Evolutionary conservation across 345 rosid genomes (phyloP), one percentile per base, ranked within the genome.

Genomic region (Abelmoschus esculentus): DNA sequence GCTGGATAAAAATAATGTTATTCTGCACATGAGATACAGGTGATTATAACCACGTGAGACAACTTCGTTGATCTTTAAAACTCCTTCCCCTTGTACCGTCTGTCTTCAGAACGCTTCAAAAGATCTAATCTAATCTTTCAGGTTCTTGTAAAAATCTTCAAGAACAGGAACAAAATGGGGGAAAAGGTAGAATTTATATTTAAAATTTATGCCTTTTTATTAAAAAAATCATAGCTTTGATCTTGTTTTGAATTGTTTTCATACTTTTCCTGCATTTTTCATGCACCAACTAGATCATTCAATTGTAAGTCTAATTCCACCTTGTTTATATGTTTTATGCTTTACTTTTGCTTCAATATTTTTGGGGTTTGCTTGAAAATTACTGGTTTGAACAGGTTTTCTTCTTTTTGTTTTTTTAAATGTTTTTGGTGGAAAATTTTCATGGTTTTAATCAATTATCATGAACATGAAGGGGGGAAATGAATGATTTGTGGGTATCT

Each of bases 251-350:
- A 55, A 19, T 61, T 34, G 31, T 15, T 36, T 76, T 32, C 11
- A 12, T 22, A 1, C 9, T 4, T 10, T 62, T 8, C 29, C 49
- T 17, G 4, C 14, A 5, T 34, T 64, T 63, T 63, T 1, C 11
- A 40, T 54, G 1, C 53, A 19, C 61, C 28, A 28, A 67, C 67
- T 29, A 42, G 69, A 61, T 52, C 73, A 31, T 61, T 54, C 31
- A 66, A 49, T 58, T 64, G 61, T 63, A 46, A 26, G 28, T 34
- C 38, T 71, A 11, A 13, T 59, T 65, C 26, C 36, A 15, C 52
- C 55, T 47, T 70, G 5, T 29, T 28, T n/a, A 10, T 66, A 18
- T 67, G 15, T 31, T 55, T 46, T 31, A 19, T 18, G 18, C 10
- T 13, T 10, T 19, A 3, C 0, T 52, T 50, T 42, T n/a, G 49